phyloP scores from a whole-genome alignment of 441 rosid species.

The Kokia cookei region DNA sequence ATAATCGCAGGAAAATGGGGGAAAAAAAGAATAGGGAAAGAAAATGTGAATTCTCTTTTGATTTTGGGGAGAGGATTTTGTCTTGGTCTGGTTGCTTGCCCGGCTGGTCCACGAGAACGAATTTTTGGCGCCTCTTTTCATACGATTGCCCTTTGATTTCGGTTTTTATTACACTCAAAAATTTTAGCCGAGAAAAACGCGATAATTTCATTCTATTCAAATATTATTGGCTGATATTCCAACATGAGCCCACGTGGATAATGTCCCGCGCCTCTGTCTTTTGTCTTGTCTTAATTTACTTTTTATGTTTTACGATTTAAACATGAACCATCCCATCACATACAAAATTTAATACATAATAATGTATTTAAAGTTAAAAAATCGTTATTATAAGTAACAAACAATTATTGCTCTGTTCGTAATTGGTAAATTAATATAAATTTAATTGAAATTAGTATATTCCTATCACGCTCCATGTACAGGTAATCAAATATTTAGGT shows the following conservation, averaged over 20 bases:
- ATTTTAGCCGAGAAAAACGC: neutral
- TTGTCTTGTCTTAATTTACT: neutral
- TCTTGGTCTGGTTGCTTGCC: neutral
- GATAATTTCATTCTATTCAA: neutral
- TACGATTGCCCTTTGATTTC: constrained; percentile 20
- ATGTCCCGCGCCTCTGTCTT: constrained; percentile 5
- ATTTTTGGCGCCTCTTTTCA: constrained; percentile 29
- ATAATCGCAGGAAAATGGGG: neutral
- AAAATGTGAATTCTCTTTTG: neutral
- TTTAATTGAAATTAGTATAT: too few relatives aligned
- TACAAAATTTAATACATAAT: neutral
- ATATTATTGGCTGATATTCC: neutral
- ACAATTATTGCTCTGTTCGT: too few relatives aligned
- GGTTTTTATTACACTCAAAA: neutral
- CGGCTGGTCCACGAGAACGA: constrained; percentile 8
- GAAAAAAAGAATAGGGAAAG: too few relatives aligned
- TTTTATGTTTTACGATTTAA: neutral
- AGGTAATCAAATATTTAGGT: too few relatives aligned
- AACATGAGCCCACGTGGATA: neutral
- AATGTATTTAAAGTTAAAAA: neutral
- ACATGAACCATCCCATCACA: too few relatives aligned
- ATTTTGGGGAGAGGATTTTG: neutral
- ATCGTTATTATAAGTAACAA: neutral
- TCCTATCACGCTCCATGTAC: too few relatives aligned
- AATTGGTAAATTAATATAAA: too few relatives aligned